Conservation (phyloP, 768 basidiomycete species). For the Kwoniella shandongensis region DNA sequence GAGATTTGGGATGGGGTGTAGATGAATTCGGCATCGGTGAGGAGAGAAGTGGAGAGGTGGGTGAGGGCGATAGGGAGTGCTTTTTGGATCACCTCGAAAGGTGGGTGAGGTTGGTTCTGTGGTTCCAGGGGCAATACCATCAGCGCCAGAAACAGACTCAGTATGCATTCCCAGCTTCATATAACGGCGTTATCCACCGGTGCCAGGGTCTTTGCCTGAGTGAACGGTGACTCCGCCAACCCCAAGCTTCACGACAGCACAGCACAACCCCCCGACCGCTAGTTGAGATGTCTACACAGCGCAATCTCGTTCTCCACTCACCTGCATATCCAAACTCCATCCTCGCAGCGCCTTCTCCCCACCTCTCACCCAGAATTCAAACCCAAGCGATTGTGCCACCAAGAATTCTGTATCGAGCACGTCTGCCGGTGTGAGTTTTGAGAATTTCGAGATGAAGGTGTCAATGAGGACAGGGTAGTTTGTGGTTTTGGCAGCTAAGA, state of each 20-base stretch:
- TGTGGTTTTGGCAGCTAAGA: constrained; percentile 96
- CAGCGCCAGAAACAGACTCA: neutral
- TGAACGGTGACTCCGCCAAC: neutral
- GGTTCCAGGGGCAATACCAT: neutral
- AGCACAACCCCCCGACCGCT: neutral
- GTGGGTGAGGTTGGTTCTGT: constrained; percentile 63
- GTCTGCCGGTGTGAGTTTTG: constrained; percentile 74
- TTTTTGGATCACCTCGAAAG: constrained; percentile 59
- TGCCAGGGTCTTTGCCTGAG: neutral
- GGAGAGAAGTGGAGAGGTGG: constrained; percentile 72
- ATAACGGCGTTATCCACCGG: no score
- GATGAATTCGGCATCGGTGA: constrained; percentile 87
- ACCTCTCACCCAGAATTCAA: constrained; percentile 76
- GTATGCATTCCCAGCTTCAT: no score
- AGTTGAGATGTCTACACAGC: neutral
- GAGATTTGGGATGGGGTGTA: constrained; percentile 94
- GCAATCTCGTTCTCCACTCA: constrained; percentile 21
- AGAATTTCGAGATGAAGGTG: constrained; percentile 76
- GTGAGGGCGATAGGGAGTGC: constrained; percentile 67
- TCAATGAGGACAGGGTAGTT: constrained; percentile 89
- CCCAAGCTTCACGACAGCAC: neutral
- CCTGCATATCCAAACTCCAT: constrained; percentile 50
- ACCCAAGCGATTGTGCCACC: constrained; percentile 87
- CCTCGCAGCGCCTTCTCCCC: constrained; percentile 49
- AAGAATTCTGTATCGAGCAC: constrained; percentile 94